Conservation (phyloP, 2,329 filamentous ascomycete genomes). For the Claviceps monticola region DNA sequence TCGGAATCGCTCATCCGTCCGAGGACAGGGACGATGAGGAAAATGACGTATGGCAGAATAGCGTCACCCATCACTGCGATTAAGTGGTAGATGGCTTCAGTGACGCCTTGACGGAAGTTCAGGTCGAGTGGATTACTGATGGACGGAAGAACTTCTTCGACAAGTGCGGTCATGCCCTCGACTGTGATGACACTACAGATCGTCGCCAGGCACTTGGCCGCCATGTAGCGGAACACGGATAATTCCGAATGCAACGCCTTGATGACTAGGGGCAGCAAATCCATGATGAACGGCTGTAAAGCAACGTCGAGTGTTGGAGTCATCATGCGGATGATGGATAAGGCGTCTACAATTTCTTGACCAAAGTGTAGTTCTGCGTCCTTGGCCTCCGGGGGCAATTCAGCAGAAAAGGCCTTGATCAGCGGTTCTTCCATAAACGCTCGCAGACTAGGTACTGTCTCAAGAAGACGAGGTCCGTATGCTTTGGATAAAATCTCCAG, state of each 20-base stretch:
- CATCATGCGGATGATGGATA: conserved; percentile 84
- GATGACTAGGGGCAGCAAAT: conserved; percentile 72
- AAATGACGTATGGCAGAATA: conserved; percentile 95
- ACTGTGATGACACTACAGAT: conserved; percentile 94
- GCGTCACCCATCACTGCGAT: conserved; percentile 97
- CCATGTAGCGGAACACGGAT: conserved; percentile 89
- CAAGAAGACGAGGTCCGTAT: conserved; percentile 66
- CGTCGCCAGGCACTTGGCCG: conserved; percentile 92
- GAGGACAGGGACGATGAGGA: conserved; percentile 92
- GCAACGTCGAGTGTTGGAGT: conserved; percentile 73
- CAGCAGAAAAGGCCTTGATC: conserved; percentile 54
- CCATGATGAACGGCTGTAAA: conserved; percentile 67
- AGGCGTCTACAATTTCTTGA: conserved; percentile 83
- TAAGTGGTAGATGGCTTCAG: conserved; percentile 90
- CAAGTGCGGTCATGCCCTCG: conserved; percentile 88
- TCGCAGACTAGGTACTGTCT: conserved; percentile 71
- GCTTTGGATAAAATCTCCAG: conserved; percentile 72
- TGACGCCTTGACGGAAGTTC: conserved; percentile 79
- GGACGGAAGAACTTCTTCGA: conserved; percentile 81
- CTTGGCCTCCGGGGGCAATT: conserved; percentile 58
- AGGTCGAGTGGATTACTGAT: conserved; percentile 86
- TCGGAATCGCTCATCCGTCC: conserved; percentile 98
- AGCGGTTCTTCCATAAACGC: conserved; percentile 73
- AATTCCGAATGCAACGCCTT: conserved; percentile 77
- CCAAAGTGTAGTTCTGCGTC: conserved; percentile 65